phyloP scores from a whole-genome alignment of 345 rosid species.

The Hibiscus syriacus region DNA sequence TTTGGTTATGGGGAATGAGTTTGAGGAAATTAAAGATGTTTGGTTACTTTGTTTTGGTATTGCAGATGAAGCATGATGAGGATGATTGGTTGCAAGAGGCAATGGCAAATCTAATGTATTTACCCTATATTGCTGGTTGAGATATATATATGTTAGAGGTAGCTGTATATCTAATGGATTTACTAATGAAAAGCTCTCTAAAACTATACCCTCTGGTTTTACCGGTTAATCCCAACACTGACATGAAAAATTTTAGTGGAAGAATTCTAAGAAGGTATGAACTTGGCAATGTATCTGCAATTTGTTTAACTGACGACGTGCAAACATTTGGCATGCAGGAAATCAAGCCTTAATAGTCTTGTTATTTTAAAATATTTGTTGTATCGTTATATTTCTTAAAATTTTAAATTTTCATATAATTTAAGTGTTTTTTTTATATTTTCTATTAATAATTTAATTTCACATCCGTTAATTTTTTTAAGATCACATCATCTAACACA shows the following conservation, averaged over 20 bases:
- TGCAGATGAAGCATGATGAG: conserved; percentile 53
- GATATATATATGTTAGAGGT: background rate
- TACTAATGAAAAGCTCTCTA: background rate
- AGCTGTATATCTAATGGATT: background rate
- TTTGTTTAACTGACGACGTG: background rate
- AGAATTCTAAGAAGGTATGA: too few relatives aligned
- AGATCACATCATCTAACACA: too few relatives aligned
- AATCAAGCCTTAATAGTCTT: too few relatives aligned
- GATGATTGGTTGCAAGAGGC: conserved; percentile 83
- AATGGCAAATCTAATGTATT: conserved; percentile 56
- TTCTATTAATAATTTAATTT: too few relatives aligned
- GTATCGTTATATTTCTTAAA: too few relatives aligned
- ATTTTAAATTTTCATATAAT: too few relatives aligned
- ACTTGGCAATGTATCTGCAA: background rate
- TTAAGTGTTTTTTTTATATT: too few relatives aligned
- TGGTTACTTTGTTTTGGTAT: background rate
- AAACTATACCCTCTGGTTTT: too few relatives aligned
- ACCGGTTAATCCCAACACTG: too few relatives aligned
- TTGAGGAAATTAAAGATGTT: background rate
- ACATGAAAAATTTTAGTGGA: too few relatives aligned
- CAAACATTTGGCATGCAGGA: background rate
- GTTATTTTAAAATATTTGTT: too few relatives aligned
- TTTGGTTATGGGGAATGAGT: background rate
- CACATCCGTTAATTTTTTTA: too few relatives aligned
- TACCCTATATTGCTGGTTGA: conserved; percentile 38